Evolutionary conservation across 768 basidiomycete species (phyloP).

Genomic region (Tubosaeta sp.): DNA sequence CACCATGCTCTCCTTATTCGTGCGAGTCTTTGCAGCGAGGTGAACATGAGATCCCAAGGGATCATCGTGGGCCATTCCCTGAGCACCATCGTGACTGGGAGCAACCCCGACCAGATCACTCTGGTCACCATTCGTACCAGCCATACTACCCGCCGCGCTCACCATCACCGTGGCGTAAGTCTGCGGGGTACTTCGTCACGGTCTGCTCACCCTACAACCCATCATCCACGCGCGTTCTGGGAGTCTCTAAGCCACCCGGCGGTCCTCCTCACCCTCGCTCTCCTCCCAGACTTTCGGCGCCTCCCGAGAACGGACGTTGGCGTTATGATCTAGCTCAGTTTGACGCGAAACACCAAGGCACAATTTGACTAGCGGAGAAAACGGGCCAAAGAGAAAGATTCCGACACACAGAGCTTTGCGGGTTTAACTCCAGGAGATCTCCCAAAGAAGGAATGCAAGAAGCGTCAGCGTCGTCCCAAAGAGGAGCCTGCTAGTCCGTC

Average conservation of each 20-base stretch:
- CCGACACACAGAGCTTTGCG: constrained; percentile 30
- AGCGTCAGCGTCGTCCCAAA: constrained; percentile 40
- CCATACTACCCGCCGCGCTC: constrained; percentile 33
- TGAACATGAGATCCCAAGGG: constrained; percentile 58
- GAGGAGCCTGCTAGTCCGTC: constrained; percentile 37
- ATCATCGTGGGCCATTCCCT: constrained; percentile 47
- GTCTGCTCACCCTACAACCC: constrained; percentile 39
- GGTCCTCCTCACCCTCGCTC: constrained; percentile 29
- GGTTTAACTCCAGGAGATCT: constrained; percentile 34
- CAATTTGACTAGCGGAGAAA: constrained; percentile 37
- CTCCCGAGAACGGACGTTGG: constrained; percentile 42
- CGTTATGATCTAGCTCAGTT: constrained; percentile 62
- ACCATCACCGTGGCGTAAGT: constrained; percentile 38
- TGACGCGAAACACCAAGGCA: constrained; percentile 43
- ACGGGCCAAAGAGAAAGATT: constrained; percentile 48
- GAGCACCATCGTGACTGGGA: constrained; percentile 52
- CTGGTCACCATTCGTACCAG: constrained; percentile 28
- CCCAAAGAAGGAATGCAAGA: constrained; percentile 57
- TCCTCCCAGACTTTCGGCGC: constrained; percentile 33
- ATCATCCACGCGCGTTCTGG: constrained; percentile 47
- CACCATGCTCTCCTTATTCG: constrained; percentile 58
- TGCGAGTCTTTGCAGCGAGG: constrained; percentile 44
- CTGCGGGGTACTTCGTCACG: constrained; percentile 64
- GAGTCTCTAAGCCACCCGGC: constrained; percentile 48
- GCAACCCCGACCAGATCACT: constrained; percentile 40